Percentiles rank a stretch among this genome's conserved stretches.
phyloP scores from a whole-genome alignment of 2,329 filamentous ascomycete genomes.

The Hypoxylon sp. region DNA sequence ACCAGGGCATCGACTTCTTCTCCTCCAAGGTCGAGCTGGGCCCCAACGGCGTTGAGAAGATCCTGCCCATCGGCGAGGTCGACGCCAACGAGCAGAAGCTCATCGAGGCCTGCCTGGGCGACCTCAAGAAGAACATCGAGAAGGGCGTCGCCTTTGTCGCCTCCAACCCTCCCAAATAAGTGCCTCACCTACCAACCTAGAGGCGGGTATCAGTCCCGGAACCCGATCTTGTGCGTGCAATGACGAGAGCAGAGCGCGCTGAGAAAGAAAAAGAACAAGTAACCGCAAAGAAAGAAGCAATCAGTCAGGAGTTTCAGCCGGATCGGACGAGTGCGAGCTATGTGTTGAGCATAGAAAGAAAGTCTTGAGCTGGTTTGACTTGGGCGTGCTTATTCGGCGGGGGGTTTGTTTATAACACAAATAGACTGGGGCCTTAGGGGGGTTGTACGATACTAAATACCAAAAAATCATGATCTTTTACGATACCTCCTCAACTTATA shows the following conservation, averaged over 20 bases:
- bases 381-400: slow-evolving; percentile 22
- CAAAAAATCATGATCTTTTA: slow-evolving; percentile 27
- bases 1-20: slow-evolving; percentile 98
- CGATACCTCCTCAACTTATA: slow-evolving; percentile 4
- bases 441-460: slow-evolving; percentile 42
- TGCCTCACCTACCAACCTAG: no score
- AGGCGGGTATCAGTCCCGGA: slow-evolving; percentile 22
- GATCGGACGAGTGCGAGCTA: slow-evolving; percentile 31
- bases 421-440: slow-evolving; percentile 26
- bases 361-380: slow-evolving; percentile 17
- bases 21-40: slow-evolving; percentile 94
- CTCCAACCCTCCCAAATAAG: slow-evolving; percentile 67
- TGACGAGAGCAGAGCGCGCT: slow-evolving; percentile 2
- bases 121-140: slow-evolving; percentile 93
- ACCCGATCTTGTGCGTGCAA: slow-evolving; percentile 4
- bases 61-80: slow-evolving; percentile 84
- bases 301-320: slow-evolving; percentile 10
- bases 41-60: slow-evolving; percentile 94
- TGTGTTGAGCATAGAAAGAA: slow-evolving; percentile 29
- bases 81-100: slow-evolving; percentile 88
- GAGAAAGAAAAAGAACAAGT: no score
- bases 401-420: no score
- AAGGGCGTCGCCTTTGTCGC: slow-evolving; percentile 78
- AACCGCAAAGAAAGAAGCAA: slow-evolving; percentile 12
- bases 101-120: slow-evolving; percentile 81